Base-by-base conservation (phyloP, 495 filamentous ascomycete species). In the Penicillium arizonense region DNA sequence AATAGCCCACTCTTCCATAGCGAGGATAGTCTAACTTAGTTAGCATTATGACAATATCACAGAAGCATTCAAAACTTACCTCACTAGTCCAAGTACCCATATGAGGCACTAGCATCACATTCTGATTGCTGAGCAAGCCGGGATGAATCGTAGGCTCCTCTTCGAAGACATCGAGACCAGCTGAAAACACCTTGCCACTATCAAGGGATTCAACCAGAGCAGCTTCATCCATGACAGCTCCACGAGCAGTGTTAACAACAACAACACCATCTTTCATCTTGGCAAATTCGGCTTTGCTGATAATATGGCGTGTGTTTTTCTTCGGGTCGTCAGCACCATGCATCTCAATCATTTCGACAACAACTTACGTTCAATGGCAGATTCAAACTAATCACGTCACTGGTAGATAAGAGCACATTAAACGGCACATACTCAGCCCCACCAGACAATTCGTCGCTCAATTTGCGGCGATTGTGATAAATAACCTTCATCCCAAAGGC, bases 341-440 rank as follows among this genome's bases (percentile, higher is more conserved):
- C n/a, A 18, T 5, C 24, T 36, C 2, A 5, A 5, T 13, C 24
- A 28, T 35, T 2, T 10, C 26, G 35, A 8, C 7, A 16, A 18
- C 12, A 42, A 75, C 79, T 73, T 58, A 88, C 86, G 70, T 90
- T 90, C 64, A 90, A 70, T 11, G 87, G 87, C 56, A 90, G 64
- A 64, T 91, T 90, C 75, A 92, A 64, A 64, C 86, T 89, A 41
- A 92, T 64, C 30, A 91, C 86, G 71, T 92, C 88, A 64, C 84
- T 87, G 48, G 63, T 77, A 20, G 61, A 62, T 47, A 91, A 67
- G 53, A 91, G 63, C 50, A 85, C 80, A 37, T 90, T 87, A 58
- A 90, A 88, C 13, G 74, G 68, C 10, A 90, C 85, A 64, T 87
- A 89, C 52, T 82, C 65, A 8, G 85, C 87, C 5, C 81, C 86